A percentile compares a stretch with the other conserved stretches of the same genome.
phyloP scores from a whole-genome alignment of 2,329 filamentous ascomycete genomes.

The Arthrobotrys pseudoclavata region DNA sequence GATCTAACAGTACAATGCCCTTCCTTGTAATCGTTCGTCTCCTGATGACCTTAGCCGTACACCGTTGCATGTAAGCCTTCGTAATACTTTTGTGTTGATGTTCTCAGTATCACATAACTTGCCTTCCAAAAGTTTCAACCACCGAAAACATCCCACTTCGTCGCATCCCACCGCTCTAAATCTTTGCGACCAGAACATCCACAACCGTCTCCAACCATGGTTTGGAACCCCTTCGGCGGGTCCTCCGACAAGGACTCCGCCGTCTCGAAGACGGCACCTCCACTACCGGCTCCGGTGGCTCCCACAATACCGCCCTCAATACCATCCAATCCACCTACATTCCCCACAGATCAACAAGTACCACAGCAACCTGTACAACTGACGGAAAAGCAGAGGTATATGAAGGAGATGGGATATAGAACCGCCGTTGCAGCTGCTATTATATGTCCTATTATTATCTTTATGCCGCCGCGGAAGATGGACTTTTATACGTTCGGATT shows the following conservation, averaged over 20 bases:
- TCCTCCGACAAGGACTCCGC: constrained; percentile 35
- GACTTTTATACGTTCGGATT: constrained; percentile 66
- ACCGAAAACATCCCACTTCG: constrained; percentile 14
- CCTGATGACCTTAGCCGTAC: too few species aligned
- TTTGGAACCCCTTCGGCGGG: constrained; percentile 30
- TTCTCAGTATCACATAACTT: constrained; percentile 1
- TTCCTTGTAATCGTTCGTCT: neutral
- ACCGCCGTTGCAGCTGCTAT: constrained; percentile 70
- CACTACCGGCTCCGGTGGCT: constrained; percentile 1
- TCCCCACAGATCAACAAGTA: constrained; percentile 1
- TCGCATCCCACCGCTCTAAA: constrained; percentile 1
- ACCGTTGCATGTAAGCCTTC: neutral
- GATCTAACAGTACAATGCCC: neutral
- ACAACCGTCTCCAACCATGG: constrained; percentile 18
- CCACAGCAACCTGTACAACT: constrained; percentile 16
- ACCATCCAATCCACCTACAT: constrained; percentile 19
- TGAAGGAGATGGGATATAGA: constrained; percentile 66
- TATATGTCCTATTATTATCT: constrained; percentile 71
- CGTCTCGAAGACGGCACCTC: constrained; percentile 6
- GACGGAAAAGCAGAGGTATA: constrained; percentile 60
- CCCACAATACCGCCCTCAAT: constrained; percentile 14
- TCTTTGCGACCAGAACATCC: neutral
- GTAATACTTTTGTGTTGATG: constrained; percentile 24
- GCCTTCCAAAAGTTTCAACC: constrained; percentile 21
- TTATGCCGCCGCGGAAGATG: constrained; percentile 74